Conservation (phyloP, 345 rosid genomes). For the Eutrema yunnanense region DNA sequence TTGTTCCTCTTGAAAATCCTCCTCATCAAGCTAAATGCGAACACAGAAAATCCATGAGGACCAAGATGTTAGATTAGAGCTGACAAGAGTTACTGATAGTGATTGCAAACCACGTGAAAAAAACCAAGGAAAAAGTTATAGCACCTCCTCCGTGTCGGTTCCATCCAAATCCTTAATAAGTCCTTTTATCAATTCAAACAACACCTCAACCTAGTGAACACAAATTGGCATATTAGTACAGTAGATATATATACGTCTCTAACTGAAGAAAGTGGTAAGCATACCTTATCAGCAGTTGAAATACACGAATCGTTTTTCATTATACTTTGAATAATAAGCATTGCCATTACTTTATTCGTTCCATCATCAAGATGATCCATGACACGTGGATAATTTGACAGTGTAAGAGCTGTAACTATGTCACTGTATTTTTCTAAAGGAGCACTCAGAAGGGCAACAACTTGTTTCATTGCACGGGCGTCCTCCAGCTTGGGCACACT, state of each 20-base stretch:
- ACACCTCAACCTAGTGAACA: slow-evolving; percentile 68
- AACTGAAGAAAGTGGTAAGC: slow-evolving; percentile 12
- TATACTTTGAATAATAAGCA: slow-evolving; percentile 80
- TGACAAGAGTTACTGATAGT: neutral
- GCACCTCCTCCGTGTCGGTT: slow-evolving; percentile 58
- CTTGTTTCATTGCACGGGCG: slow-evolving; percentile 74
- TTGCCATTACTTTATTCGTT: slow-evolving; percentile 87
- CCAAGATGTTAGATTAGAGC: neutral
- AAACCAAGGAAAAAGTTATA: neutral
- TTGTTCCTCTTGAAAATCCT: slow-evolving; percentile 90
- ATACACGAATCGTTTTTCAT: slow-evolving; percentile 73
- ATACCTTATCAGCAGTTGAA: slow-evolving; percentile 72
- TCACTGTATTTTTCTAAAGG: slow-evolving; percentile 88
- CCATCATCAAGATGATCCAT: slow-evolving; percentile 82
- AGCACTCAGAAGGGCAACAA: slow-evolving; percentile 89
- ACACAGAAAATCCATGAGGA: slow-evolving; percentile 4
- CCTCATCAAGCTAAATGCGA: slow-evolving; percentile 67
- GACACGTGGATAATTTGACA: slow-evolving; percentile 84
- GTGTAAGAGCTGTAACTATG: slow-evolving; percentile 68
- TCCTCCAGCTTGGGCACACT: slow-evolving; percentile 67
- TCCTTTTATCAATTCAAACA: slow-evolving; percentile 80
- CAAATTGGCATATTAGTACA: slow-evolving; percentile 8
- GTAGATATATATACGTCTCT: neutral
- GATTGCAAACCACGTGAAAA: neutral
- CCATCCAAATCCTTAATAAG: slow-evolving; percentile 83